A percentile compares a stretch with the other conserved stretches of the same genome.
Evolutionary conservation across 805 yeast species (phyloP).

Genomic region (Komagataella ulmi): DNA sequence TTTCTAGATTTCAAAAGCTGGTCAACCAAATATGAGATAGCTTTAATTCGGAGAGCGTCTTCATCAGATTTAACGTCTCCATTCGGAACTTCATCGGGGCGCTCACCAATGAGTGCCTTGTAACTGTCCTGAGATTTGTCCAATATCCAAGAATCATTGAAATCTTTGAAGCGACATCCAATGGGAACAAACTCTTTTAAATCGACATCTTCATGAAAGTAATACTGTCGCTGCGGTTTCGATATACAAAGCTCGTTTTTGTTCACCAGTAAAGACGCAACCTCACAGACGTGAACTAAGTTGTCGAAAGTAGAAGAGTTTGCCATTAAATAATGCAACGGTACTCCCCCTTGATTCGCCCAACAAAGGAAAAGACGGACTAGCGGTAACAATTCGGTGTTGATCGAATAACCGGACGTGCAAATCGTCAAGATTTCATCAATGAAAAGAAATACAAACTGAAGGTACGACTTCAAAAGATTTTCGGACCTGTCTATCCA

Average conservation of each 20-base stretch:
- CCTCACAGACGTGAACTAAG: conserved; percentile 1
- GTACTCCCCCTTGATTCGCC: conserved; percentile 36
- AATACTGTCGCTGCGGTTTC: conserved; percentile 35
- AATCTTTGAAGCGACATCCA: conserved; percentile 42
- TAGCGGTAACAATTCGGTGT: conserved; percentile 16
- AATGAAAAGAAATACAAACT: conserved; percentile 27
- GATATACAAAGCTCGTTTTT: not conserved
- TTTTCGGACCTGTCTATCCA: conserved; percentile 10
- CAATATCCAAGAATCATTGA: conserved; percentile 34
- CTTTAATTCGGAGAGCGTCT: conserved; percentile 16
- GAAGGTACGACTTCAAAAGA: conserved; percentile 18
- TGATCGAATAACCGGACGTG: conserved; percentile 9
- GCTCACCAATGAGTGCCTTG: conserved; percentile 19
- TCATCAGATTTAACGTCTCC: conserved; percentile 14
- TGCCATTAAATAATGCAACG: conserved; percentile 14
- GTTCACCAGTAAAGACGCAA: conserved; percentile 2
- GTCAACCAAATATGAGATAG: conserved; percentile 20
- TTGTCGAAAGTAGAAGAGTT: not conserved
- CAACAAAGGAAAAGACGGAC: conserved; percentile 42
- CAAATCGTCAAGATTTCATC: conserved; percentile 15
- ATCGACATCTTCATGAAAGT: conserved; percentile 52
- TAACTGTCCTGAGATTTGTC: conserved; percentile 9
- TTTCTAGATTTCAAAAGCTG: conserved; percentile 7
- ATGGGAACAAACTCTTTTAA: conserved; percentile 48
- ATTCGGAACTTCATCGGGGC: conserved; percentile 6